A percentile compares a stretch with the other conserved stretches of the same genome.
Evolutionary conservation across 306 rosid species (phyloP).

Genomic region (Prunus salicina): DNA sequence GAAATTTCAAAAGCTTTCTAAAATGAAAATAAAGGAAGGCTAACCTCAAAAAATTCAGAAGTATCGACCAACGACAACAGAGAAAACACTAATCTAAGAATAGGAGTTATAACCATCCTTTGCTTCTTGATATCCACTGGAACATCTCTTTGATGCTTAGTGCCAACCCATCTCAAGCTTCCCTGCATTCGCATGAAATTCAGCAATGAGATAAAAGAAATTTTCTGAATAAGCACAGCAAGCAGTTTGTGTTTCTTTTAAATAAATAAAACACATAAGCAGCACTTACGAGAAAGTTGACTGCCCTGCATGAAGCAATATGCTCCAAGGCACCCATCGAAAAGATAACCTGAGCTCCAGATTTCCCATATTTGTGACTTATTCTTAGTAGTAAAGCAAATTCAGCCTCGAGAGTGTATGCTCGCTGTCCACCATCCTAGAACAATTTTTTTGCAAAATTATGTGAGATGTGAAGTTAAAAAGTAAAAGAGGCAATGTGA

Average conservation of each 20-base stretch:
- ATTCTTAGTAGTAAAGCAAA: conserved; percentile 76
- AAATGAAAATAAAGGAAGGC: conserved; percentile 14
- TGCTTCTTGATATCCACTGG: conserved; percentile 69
- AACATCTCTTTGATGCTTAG: conserved; percentile 54
- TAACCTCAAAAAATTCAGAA: conserved; percentile 87
- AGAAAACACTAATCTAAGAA: conserved; percentile 78
- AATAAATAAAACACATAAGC: background rate
- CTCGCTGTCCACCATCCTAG: conserved; percentile 86
- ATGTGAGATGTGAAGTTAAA: background rate
- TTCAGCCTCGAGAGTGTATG: conserved; percentile 84
- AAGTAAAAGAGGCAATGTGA: background rate
- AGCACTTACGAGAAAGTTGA: conserved; percentile 53
- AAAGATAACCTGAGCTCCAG: conserved; percentile 84
- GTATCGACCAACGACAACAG: conserved; percentile 78
- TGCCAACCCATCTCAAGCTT: conserved; percentile 64
- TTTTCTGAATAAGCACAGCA: conserved; percentile 5
- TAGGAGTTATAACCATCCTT: conserved; percentile 61
- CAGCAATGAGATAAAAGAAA: conserved; percentile 2
- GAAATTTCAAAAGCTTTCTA: background rate
- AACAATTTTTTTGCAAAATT: conserved; percentile 15
- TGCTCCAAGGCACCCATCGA: conserved; percentile 87
- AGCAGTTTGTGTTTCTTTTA: background rate
- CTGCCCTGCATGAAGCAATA: conserved; percentile 73
- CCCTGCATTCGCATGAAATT: conserved; percentile 53
- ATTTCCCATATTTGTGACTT: conserved; percentile 85